phyloP scores from a whole-genome alignment of 2,329 filamentous ascomycete genomes.

The Cordyceps cicadae region DNA sequence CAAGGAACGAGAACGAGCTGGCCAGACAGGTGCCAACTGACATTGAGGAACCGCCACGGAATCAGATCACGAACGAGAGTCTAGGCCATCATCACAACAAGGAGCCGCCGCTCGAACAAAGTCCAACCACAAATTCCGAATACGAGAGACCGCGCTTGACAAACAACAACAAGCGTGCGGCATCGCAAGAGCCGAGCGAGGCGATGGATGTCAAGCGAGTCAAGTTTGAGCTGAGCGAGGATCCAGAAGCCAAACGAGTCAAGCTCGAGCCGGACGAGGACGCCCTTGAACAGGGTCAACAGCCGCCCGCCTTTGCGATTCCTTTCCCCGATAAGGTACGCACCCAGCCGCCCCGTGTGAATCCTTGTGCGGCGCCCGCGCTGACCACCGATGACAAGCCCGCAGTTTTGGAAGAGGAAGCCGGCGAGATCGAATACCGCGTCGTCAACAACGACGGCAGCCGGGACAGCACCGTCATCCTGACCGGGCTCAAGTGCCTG shows the following conservation, averaged over 20 bases:
- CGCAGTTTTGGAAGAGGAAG: constrained; percentile 86
- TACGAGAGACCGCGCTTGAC: neutral
- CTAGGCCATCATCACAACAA: neutral
- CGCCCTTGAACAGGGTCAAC: neutral
- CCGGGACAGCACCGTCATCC: constrained; percentile 80
- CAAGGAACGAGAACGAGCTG: neutral
- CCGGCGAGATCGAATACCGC: constrained; percentile 90
- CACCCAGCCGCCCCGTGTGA: neutral
- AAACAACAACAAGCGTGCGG: neutral
- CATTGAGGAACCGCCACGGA: neutral
- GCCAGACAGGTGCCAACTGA: neutral
- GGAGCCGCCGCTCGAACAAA: neutral
- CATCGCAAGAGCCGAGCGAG: neutral
- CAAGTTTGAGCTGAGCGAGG: neutral
- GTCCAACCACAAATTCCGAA: neutral
- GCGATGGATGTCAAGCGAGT: neutral
- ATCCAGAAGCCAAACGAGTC: neutral
- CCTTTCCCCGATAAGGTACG: neutral
- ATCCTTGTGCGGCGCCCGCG: no score
- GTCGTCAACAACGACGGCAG: constrained; percentile 95
- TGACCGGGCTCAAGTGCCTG: constrained; percentile 92
- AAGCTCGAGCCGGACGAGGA: neutral
- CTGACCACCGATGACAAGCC: constrained; percentile 40
- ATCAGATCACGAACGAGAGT: neutral
- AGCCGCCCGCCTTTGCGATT: neutral